phyloP scores from a whole-genome alignment of 2,329 filamentous ascomycete genomes.

The Cytospora schulzeri region DNA sequence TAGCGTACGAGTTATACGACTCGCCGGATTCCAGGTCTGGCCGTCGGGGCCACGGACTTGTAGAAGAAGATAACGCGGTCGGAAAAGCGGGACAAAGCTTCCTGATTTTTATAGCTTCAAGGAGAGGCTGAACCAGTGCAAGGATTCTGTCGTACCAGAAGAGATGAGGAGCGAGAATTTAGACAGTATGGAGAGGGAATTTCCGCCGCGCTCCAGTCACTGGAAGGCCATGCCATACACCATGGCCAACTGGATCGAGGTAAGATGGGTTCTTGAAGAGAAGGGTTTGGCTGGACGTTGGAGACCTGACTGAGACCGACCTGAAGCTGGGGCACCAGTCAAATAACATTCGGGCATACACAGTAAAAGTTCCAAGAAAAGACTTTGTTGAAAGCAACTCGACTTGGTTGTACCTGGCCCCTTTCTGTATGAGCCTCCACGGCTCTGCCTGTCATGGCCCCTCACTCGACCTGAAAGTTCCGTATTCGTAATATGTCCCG shows the following conservation, averaged over 20 bases:
- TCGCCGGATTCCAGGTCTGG: constrained; percentile 41
- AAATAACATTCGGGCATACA: constrained; percentile 14
- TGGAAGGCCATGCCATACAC: constrained; percentile 27
- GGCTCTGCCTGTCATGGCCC: too few species aligned
- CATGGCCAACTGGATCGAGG: constrained; percentile 19
- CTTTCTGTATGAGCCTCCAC: background rate
- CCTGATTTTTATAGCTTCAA: constrained; percentile 23
- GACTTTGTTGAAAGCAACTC: background rate
- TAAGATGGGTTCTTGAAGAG: constrained; percentile 16
- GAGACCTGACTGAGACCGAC: constrained; percentile 11
- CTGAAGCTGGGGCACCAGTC: constrained; percentile 8
- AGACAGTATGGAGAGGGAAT: background rate
- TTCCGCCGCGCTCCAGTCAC: constrained; percentile 20
- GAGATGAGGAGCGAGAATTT: background rate
- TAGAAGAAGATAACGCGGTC: constrained; percentile 32
- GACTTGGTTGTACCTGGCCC: background rate
- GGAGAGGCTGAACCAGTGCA: constrained; percentile 10
- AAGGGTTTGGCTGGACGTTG: constrained; percentile 25
- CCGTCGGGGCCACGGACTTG: constrained; percentile 44
- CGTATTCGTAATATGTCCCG: background rate
- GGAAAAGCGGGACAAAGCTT: constrained; percentile 18
- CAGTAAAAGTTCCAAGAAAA: background rate
- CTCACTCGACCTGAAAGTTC: background rate
- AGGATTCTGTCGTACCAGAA: background rate
- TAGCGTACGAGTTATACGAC: constrained; percentile 64